Conservation (phyloP, 495 filamentous ascomycete species). For the Coniosporium apollinis region DNA sequence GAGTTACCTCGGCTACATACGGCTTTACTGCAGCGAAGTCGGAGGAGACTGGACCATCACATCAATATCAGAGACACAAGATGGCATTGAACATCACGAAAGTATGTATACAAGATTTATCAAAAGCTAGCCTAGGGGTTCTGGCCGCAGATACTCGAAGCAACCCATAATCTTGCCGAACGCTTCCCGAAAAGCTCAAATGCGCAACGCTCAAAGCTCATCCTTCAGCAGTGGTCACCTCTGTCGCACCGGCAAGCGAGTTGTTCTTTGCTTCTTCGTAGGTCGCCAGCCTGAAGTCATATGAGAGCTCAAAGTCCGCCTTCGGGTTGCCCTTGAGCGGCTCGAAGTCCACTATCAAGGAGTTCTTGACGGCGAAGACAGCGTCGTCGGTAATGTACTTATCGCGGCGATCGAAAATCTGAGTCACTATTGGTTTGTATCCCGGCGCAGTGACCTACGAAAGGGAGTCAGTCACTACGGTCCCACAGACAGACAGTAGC, state of each 20-base stretch:
- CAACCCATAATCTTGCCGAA: no score
- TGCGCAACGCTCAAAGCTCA: no score
- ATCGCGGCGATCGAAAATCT: slow-evolving; percentile 54
- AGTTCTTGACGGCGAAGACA: slow-evolving; percentile 67
- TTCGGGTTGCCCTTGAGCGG: slow-evolving; percentile 40
- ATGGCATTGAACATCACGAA: no score
- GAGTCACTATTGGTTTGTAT: slow-evolving; percentile 49
- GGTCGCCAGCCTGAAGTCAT: slow-evolving; percentile 34
- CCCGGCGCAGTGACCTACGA: slow-evolving; percentile 24
- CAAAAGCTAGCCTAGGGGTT: no score
- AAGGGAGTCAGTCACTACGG: slow-evolving; percentile 15
- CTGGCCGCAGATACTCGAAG: no score
- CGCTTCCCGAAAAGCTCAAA: no score
- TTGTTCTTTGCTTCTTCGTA: slow-evolving; percentile 15
- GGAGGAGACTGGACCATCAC: no score
- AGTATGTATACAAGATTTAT: no score
- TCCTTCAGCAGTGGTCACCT: background rate
- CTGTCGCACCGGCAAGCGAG: background rate
- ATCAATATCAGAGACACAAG: no score
- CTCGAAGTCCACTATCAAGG: slow-evolving; percentile 49
- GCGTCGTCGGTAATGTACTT: slow-evolving; percentile 46
- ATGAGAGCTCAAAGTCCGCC: slow-evolving; percentile 53
- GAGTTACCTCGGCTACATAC: no score
- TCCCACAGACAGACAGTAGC: background rate
- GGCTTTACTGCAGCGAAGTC: no score